Evolutionary conservation across 768 basidiomycete species (phyloP).

Genomic region (Tulasnella sp.): DNA sequence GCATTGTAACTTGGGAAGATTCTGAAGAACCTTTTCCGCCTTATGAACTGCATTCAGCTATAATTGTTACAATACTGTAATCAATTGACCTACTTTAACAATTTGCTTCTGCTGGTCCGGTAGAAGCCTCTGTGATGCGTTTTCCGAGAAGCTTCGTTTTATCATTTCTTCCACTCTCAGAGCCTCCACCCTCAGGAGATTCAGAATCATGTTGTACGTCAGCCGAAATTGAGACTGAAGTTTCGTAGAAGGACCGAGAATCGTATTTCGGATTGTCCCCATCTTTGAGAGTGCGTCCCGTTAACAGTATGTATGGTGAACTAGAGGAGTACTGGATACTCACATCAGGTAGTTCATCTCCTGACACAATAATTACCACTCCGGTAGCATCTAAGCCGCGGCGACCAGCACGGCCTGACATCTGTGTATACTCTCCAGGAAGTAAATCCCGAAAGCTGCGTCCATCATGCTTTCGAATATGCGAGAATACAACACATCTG

Average conservation of each 20-base stretch:
- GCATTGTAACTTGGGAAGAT: constrained; percentile 54
- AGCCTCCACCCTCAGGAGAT: constrained; percentile 90
- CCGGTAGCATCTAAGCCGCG: constrained; percentile 91
- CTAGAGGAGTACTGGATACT: background rate
- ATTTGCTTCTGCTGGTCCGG: constrained; percentile 91
- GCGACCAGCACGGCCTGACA: constrained; percentile 96
- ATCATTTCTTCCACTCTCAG: constrained; percentile 98
- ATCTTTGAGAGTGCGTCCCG: constrained; percentile 35
- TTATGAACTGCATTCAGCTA: constrained; percentile 27
- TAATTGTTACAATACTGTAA: background rate
- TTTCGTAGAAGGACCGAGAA: constrained; percentile 86
- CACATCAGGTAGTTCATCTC: constrained; percentile 80
- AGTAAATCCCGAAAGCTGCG: constrained; percentile 79
- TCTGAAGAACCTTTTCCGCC: constrained; percentile 57
- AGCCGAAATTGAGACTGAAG: constrained; percentile 91
- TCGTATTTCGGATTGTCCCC: constrained; percentile 68
- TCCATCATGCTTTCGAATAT: constrained; percentile 91
- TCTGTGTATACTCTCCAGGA: constrained; percentile 93
- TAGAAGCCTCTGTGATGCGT: constrained; percentile 79
- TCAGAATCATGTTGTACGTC: constrained; percentile 99
- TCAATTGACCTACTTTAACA: constrained; percentile 47
- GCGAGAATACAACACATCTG: constrained; percentile 91
- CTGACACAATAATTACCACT: constrained; percentile 81
- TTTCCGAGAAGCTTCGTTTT: constrained; percentile 97
- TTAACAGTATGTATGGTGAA: background rate